These are phyloP conservation scores for Tolypocladium pustulatum DNA, from an alignment of 2,329 filamentous ascomycete genomes.

Conservation along the genomic window DNA sequence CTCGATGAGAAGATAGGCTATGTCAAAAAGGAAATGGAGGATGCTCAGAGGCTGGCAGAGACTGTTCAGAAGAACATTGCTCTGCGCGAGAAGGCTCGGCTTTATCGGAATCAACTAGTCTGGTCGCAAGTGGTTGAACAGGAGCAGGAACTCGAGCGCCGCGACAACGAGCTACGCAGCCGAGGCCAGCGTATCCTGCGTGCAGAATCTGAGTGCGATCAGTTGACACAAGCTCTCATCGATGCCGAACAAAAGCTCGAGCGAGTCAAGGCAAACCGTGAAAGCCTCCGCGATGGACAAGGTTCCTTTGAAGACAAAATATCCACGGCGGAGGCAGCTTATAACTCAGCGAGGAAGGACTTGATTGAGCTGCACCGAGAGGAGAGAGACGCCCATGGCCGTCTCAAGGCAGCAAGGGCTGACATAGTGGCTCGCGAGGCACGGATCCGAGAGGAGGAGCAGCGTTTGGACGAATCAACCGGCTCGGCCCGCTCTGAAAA, in stretches of 20 bases:
- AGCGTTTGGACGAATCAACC: constrained; percentile 54
- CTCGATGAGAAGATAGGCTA: constrained; percentile 20
- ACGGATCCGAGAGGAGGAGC: constrained; percentile 44
- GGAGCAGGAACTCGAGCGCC: constrained; percentile 42
- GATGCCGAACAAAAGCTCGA: constrained; percentile 33
- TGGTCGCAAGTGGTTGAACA: constrained; percentile 80
- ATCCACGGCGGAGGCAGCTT: constrained; percentile 36
- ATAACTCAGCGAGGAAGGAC: constrained; percentile 41
- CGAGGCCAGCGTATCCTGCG: constrained; percentile 15
- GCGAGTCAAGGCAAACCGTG: constrained; percentile 25
- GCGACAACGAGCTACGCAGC: constrained; percentile 16
- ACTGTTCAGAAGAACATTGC: constrained; percentile 55
- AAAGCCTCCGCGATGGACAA: constrained; percentile 34
- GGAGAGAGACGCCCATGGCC: constrained; percentile 53
- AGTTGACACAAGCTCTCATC: constrained; percentile 39
- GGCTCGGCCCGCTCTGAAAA: constrained; percentile 59
- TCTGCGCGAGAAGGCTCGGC: constrained; percentile 49
- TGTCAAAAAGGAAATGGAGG: constrained; percentile 36
- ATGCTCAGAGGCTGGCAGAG: constrained; percentile 54
- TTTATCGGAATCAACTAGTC: constrained; percentile 57
- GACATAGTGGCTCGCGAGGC: constrained; percentile 33
- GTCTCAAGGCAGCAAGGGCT: constrained; percentile 41
- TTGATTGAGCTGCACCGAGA: constrained; percentile 46
- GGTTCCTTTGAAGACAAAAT: constrained; percentile 32
- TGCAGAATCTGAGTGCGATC: constrained; percentile 17